Evolutionary conservation across 2,329 filamentous ascomycete species (phyloP).

Genomic region (Aspergillus floridensis): DNA sequence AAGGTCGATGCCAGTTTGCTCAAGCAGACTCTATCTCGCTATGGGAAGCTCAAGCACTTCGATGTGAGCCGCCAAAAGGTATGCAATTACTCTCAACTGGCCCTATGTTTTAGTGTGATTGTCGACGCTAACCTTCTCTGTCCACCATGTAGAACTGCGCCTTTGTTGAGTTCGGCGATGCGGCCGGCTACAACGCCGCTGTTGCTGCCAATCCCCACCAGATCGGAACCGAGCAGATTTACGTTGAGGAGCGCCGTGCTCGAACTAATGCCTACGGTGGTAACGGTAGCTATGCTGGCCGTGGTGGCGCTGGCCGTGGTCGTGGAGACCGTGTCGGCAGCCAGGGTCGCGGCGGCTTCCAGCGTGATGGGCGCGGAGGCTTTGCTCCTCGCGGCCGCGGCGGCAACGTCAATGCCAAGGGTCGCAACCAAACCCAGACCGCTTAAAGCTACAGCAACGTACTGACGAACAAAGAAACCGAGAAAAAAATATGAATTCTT

Average conservation of each 20-base stretch:
- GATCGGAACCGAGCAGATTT: slow-evolving; percentile 77
- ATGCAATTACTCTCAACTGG: slow-evolving; percentile 27
- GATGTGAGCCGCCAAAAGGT: slow-evolving; percentile 74
- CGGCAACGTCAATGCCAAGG: slow-evolving; percentile 51
- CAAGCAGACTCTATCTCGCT: slow-evolving; percentile 66
- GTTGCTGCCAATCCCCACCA: slow-evolving; percentile 80
- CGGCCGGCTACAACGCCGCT: slow-evolving; percentile 79
- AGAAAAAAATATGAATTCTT: neutral
- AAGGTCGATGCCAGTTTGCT: slow-evolving; percentile 76
- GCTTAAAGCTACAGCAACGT: slow-evolving; percentile 31
- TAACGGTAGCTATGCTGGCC: slow-evolving; percentile 61
- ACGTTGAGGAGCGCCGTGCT: slow-evolving; percentile 83
- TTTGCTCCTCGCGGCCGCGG: slow-evolving; percentile 65
- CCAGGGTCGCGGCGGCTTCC: slow-evolving; percentile 66
- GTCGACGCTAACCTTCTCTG: neutral
- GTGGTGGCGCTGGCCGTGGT: slow-evolving; percentile 64
- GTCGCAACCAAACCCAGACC: slow-evolving; percentile 46
- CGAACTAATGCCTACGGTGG: slow-evolving; percentile 69
- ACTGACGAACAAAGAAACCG: slow-evolving; percentile 4
- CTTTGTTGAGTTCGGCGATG: slow-evolving; percentile 86
- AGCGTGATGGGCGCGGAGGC: slow-evolving; percentile 66
- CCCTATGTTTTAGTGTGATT: neutral
- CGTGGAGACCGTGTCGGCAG: slow-evolving; percentile 66
- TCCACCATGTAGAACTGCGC: slow-evolving; percentile 72
- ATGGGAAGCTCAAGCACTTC: slow-evolving; percentile 63